Evolutionary conservation across 2,329 filamentous ascomycete species (phyloP).

Genomic region (Aaosphaeria pasadenensis): DNA sequence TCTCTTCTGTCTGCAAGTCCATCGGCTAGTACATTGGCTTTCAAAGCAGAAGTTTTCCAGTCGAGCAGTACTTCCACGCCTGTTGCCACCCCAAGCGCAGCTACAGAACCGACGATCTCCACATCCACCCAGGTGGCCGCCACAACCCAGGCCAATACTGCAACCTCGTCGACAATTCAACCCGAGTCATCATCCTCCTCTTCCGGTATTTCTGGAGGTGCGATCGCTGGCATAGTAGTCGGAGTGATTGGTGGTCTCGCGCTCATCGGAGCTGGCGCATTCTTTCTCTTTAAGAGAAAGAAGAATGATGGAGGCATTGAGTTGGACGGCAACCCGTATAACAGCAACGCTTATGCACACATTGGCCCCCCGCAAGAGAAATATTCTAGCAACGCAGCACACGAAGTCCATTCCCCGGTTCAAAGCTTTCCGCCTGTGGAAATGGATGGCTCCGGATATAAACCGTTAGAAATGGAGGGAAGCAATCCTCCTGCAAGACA

Average conservation of each 20-base stretch:
- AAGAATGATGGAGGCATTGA: constrained; percentile 5
- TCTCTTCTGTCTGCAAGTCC: constrained; percentile 14
- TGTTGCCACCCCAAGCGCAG: background rate
- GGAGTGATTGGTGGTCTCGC: constrained; percentile 12
- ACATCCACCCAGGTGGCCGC: background rate
- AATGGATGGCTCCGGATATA: too few relatives aligned
- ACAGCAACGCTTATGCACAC: constrained; percentile 1
- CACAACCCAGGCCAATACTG: background rate
- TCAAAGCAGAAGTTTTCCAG: background rate
- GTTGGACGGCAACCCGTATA: constrained; percentile 9
- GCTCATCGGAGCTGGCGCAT: constrained; percentile 5
- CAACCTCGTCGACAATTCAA: background rate
- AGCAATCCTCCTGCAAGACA: too few relatives aligned
- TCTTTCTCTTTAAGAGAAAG: constrained; percentile 8
- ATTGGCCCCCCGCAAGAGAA: background rate
- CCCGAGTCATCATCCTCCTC: background rate
- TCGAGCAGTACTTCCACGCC: background rate
- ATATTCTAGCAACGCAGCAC: background rate
- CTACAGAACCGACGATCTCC: background rate
- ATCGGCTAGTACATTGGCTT: background rate
- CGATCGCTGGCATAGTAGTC: constrained; percentile 14
- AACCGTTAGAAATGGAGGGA: too few relatives aligned
- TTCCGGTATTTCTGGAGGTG: constrained; percentile 10
- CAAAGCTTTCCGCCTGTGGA: background rate
- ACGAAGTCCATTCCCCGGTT: background rate